Evolutionary conservation across 768 basidiomycete species (phyloP), one percentile per base, ranked within the genome.

Genomic region (Lyophyllum shimeji): DNA sequence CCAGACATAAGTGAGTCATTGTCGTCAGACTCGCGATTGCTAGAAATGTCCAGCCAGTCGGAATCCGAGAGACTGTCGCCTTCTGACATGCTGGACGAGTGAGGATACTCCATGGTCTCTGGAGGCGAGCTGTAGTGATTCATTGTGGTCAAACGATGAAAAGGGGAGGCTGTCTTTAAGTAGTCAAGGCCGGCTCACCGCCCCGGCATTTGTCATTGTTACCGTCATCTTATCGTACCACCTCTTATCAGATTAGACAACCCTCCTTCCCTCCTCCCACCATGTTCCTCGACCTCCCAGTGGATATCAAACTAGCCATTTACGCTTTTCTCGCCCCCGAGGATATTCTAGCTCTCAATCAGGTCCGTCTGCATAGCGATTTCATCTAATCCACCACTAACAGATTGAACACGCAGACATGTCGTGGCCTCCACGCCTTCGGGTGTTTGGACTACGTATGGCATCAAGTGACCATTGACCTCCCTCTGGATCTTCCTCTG

Each of bases 1-100:
- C 76, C 74, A 60, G 84, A 83, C 61, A 75, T 81, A 67, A 84
- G 70, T 53, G 87, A 89, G 65, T 87, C 86, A 68, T 82, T 83
- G 72, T 86, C 83, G 65, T 87, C 87, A 33, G 87, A 88, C 52
- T 83, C 83, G 62, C 82, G 82, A 67, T 80, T 83, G 65, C 83
- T 85, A 27, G 86, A 74, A 61, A 92, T 80, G 64, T 91, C 89
- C 65, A 89, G 85, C 90, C 90, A 92, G 70, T 92, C 90, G 27
- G 87, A 89, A 74, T 92, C 90, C 37, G 89, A 91, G 59, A 83
- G 69, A 58, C 70, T 82, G 67, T 87, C 88, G 60, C 78, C 67
- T 67, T 90, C 89, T 63, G 86, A 82, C 69, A 82, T 75, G 59
- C 65, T 66, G 52, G 76, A 74, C 60, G 73, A 72, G 57, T 72